A percentile compares a stretch with the other conserved stretches of the same genome.
phyloP scores from a whole-genome alignment of 176 grass and related monocot genomes.

The Musa beccarii region DNA sequence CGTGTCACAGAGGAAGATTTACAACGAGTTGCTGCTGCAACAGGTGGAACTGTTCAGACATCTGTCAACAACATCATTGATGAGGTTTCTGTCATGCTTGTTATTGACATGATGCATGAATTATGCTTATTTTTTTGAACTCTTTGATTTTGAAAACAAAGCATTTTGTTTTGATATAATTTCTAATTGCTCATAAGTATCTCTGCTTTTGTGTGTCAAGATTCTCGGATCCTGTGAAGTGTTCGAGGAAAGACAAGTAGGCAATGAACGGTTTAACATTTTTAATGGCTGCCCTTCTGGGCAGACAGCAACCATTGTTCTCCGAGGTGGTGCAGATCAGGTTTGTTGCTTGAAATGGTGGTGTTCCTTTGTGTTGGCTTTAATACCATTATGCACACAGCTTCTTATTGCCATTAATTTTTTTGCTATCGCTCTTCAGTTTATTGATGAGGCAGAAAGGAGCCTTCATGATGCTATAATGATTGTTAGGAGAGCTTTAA shows the following conservation, averaged over 20 bases:
- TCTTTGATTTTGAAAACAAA: not conserved
- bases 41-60: slow-evolving; percentile 81
- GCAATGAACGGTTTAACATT: slow-evolving; percentile 92
- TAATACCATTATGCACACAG: not conserved
- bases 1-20: slow-evolving; percentile 88
- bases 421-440: slow-evolving; percentile 31
- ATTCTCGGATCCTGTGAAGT: slow-evolving; percentile 86
- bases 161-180: not conserved
- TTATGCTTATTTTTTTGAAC: slow-evolving; percentile 7
- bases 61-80: slow-evolving; percentile 80
- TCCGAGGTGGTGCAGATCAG: slow-evolving; percentile 92
- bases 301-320: slow-evolving; percentile 87
- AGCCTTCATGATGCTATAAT: slow-evolving; percentile 96
- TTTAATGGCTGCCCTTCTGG: slow-evolving; percentile 85
- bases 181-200: not conserved
- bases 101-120: not conserved
- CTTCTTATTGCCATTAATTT: slow-evolving; percentile 9
- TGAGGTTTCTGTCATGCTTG: slow-evolving; percentile 36
- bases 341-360: slow-evolving; percentile 24
- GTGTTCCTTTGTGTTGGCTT: not conserved
- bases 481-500: slow-evolving; percentile 94
- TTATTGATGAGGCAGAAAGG: slow-evolving; percentile 98
- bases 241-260: slow-evolving; percentile 91
- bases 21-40: slow-evolving; percentile 77
- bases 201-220: slow-evolving; percentile 29